These are phyloP conservation scores for Trypanosoma scelopori DNA, from an alignment of 208 protist species.

Conservation along the genomic window DNA sequence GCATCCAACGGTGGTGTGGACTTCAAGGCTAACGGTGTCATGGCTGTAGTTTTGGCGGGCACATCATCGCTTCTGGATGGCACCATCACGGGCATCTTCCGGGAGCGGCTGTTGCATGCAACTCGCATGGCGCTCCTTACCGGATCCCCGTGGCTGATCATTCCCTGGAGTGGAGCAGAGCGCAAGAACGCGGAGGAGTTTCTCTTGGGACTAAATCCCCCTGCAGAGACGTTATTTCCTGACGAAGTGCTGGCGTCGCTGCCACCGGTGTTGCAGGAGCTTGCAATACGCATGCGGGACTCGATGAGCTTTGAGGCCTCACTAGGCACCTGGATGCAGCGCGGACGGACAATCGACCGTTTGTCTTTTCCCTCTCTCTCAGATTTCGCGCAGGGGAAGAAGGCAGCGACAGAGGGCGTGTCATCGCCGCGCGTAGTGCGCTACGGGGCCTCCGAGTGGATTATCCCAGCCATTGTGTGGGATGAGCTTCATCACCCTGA, in stretches of 20 bases:
- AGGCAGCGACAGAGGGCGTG: neutral
- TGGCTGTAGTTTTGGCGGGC: slow-evolving; percentile 12
- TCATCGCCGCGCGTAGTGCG: slow-evolving; percentile 20
- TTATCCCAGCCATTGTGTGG: slow-evolving; percentile 27
- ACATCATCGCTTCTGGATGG: slow-evolving; percentile 11
- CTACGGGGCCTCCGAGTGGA: slow-evolving; percentile 22
- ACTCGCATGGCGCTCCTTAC: slow-evolving; percentile 55
- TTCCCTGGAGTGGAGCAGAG: slow-evolving; percentile 33
- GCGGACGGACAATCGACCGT: slow-evolving; percentile 9
- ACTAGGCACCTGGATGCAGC: slow-evolving; percentile 17
- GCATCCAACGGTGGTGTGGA: neutral
- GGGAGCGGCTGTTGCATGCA: slow-evolving; percentile 44
- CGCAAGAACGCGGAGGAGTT: slow-evolving; percentile 12
- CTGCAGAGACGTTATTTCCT: slow-evolving; percentile 24
- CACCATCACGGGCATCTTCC: slow-evolving; percentile 19
- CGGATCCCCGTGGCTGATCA: slow-evolving; percentile 64
- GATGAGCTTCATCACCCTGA: neutral
- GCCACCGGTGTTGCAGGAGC: neutral
- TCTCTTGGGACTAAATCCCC: slow-evolving; percentile 6
- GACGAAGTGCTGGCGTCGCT: slow-evolving; percentile 9
- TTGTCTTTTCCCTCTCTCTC: neutral
- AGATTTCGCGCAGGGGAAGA: neutral
- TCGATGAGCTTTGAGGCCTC: slow-evolving; percentile 24
- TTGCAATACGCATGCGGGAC: slow-evolving; percentile 26
- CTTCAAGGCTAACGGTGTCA: slow-evolving; percentile 3